Conservation (phyloP, 805 yeast species). For the Brettanomyces naardenensis region DNA sequence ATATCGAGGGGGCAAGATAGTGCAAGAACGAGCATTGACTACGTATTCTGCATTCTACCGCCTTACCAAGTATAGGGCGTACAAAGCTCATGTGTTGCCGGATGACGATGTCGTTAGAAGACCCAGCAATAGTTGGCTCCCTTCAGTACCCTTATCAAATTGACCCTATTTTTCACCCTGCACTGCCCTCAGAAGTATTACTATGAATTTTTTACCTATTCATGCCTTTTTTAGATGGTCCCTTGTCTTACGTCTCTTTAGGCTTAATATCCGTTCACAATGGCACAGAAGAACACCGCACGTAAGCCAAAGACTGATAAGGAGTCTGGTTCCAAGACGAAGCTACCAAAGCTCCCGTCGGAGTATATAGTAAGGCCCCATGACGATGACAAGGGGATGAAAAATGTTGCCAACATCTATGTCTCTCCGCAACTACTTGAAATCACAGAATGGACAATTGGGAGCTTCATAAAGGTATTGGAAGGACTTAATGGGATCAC, state of each 20-base stretch:
- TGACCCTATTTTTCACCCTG: too few species aligned
- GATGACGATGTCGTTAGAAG: too few species aligned
- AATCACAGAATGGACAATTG: conserved; percentile 16
- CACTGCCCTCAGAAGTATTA: too few species aligned
- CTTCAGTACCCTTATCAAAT: too few species aligned
- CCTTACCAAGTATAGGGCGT: too few species aligned
- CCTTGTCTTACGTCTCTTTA: not conserved
- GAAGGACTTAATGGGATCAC: conserved; percentile 18
- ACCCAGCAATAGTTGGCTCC: too few species aligned
- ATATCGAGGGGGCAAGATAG: not conserved
- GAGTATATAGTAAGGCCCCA: conserved; percentile 25
- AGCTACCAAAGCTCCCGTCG: conserved; percentile 17
- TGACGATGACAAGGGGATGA: conserved; percentile 2
- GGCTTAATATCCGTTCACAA: conserved; percentile 2
- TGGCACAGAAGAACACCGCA: conserved; percentile 26
- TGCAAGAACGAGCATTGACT: not conserved
- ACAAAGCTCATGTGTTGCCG: too few species aligned
- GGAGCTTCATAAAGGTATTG: conserved; percentile 19
- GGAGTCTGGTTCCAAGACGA: conserved; percentile 7
- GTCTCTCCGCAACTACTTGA: conserved; percentile 19
- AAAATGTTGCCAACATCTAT: conserved; percentile 12
- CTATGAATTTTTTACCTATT: too few species aligned
- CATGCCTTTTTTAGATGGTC: too few species aligned
- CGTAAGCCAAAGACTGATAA: conserved; percentile 8
- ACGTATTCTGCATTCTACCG: not conserved